phyloP scores from a whole-genome alignment of 2,329 filamentous ascomycete species.

The Fusarium fujikuroi region DNA sequence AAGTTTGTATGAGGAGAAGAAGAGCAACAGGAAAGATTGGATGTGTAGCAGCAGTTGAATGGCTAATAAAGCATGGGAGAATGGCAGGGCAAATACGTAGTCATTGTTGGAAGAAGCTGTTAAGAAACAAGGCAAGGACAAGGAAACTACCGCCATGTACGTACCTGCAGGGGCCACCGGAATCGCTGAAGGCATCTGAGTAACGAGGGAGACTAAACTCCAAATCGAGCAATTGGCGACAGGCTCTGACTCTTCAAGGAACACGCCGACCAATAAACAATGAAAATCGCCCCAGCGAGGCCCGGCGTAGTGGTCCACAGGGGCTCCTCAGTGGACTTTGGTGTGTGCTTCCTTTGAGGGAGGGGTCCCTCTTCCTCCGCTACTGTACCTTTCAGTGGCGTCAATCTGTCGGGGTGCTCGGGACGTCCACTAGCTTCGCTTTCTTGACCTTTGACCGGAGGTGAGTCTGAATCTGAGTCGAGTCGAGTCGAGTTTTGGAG shows the following conservation, averaged over 20 bases:
- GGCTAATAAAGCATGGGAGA: slow-evolving; percentile 33
- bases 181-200: slow-evolving; percentile 47
- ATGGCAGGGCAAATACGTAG: slow-evolving; percentile 32
- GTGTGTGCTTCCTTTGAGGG: slow-evolving; percentile 21
- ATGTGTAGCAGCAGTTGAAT: slow-evolving; percentile 32
- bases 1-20: slow-evolving; percentile 17
- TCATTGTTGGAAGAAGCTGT: slow-evolving; percentile 22
- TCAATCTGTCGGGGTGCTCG: slow-evolving; percentile 25
- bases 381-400: slow-evolving; percentile 23
- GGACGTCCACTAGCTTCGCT: slow-evolving; percentile 9
- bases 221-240: slow-evolving; percentile 33
- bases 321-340: slow-evolving; percentile 36
- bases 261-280: slow-evolving; percentile 27
- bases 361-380: not conserved
- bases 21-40: slow-evolving; percentile 1
- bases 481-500: not conserved
- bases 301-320: slow-evolving; percentile 43
- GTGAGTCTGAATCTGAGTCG: slow-evolving; percentile 13
- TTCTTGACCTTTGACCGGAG: slow-evolving; percentile 15
- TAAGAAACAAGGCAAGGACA: slow-evolving; percentile 38
- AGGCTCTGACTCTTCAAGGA: slow-evolving; percentile 25
- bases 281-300: slow-evolving; percentile 37
- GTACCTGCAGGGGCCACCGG: slow-evolving; percentile 44
- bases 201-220: slow-evolving; percentile 37
- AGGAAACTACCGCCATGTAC: slow-evolving; percentile 35